Percentiles rank a stretch among this genome's conserved stretches.
These are phyloP conservation scores for Grifola frondosa DNA, from an alignment of 1,284 basidiomycete species.

Conservation along the genomic window DNA sequence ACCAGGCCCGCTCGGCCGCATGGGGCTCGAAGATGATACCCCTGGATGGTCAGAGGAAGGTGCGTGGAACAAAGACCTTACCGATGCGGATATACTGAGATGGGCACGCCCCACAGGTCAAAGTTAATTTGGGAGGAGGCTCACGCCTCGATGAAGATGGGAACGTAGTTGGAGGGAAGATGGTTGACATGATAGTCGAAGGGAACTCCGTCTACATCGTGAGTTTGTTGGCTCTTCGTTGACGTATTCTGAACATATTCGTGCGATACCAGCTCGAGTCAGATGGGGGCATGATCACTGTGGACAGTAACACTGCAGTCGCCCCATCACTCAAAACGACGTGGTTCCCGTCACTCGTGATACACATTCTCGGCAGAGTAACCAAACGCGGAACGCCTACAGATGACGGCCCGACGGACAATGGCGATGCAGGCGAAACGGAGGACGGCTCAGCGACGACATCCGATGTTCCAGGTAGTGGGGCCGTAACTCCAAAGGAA, in stretches of 20 bases:
- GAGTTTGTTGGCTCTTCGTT: constrained; percentile 31
- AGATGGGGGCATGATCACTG: constrained; percentile 52
- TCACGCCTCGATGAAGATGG: constrained; percentile 55
- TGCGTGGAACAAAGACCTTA: no score
- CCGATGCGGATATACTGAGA: no score
- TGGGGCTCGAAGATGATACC: constrained; percentile 74
- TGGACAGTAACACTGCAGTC: constrained; percentile 48
- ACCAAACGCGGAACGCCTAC: constrained; percentile 23
- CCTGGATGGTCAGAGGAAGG: constrained; percentile 63
- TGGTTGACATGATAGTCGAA: constrained; percentile 79
- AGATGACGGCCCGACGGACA: constrained; percentile 23
- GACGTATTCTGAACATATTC: constrained; percentile 3
- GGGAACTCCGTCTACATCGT: constrained; percentile 70
- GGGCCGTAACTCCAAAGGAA: constrained; percentile 38
- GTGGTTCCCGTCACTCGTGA: constrained; percentile 48
- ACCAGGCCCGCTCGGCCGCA: constrained; percentile 65
- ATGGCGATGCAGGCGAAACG: constrained; percentile 27
- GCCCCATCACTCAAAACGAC: constrained; percentile 48
- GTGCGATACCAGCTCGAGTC: constrained; percentile 31
- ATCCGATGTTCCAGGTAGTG: constrained; percentile 38
- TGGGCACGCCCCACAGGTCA: no score
- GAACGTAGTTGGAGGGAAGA: constrained; percentile 46
- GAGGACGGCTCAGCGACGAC: constrained; percentile 38
- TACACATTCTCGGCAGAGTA: constrained; percentile 34
- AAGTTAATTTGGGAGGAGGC: constrained; percentile 62